Evolutionary conservation across 495 filamentous ascomycete genomes (phyloP).

Genomic region (Aspergillus bridgeri): DNA sequence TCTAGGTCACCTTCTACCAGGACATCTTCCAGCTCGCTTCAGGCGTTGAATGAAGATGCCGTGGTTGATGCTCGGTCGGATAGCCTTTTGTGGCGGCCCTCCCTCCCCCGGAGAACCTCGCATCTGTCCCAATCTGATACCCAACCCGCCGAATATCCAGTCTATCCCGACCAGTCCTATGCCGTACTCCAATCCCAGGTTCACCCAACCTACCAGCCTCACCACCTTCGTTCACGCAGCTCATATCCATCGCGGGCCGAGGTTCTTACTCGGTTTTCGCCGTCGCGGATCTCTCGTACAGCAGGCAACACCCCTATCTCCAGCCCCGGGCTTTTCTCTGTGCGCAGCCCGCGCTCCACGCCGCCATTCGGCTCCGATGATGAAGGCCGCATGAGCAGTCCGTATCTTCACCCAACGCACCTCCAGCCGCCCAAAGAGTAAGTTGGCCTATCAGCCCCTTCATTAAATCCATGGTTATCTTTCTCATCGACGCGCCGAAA

Average conservation of each 20-base stretch:
- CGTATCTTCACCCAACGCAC: slow-evolving; percentile 62
- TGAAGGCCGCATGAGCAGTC: slow-evolving; percentile 45
- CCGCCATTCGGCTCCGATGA: slow-evolving; percentile 46
- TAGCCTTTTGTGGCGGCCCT: slow-evolving; percentile 22
- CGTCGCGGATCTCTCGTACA: slow-evolving; percentile 40
- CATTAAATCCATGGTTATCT: background rate
- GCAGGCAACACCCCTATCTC: slow-evolving; percentile 65
- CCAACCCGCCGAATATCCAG: slow-evolving; percentile 37
- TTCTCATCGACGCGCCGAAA: background rate
- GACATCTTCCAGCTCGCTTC: slow-evolving; percentile 46
- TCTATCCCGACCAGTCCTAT: slow-evolving; percentile 54
- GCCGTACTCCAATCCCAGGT: slow-evolving; percentile 47
- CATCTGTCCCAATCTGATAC: slow-evolving; percentile 27
- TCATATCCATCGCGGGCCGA: slow-evolving; percentile 41
- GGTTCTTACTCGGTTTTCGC: slow-evolving; percentile 26
- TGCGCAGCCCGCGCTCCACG: slow-evolving; percentile 45
- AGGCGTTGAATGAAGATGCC: slow-evolving; percentile 44
- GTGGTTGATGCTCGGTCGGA: slow-evolving; percentile 43
- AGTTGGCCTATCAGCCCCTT: slow-evolving; percentile 17
- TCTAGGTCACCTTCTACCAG: slow-evolving; percentile 40
- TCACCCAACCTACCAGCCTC: slow-evolving; percentile 44
- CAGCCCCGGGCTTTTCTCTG: slow-evolving; percentile 63
- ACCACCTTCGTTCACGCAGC: slow-evolving; percentile 36
- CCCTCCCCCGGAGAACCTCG: slow-evolving; percentile 26
- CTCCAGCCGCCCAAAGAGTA: slow-evolving; percentile 61